These are phyloP conservation scores for Gypsophila paniculata DNA, from an alignment of 179 eudicot species.

Conservation along the genomic window DNA sequence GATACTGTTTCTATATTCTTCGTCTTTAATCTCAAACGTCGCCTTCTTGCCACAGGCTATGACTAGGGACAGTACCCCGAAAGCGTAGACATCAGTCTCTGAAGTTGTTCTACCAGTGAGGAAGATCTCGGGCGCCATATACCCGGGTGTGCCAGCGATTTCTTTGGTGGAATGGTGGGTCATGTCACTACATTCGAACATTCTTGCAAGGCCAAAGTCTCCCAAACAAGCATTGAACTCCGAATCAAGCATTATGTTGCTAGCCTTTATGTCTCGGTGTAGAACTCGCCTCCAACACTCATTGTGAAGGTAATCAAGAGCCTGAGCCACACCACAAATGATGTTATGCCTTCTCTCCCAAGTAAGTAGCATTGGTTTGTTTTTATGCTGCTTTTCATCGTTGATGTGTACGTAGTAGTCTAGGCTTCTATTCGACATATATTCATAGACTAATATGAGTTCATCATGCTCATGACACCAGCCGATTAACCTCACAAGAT, in stretches of 20 bases:
- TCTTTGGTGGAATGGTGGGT: conserved; percentile 38
- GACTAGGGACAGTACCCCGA: conserved; percentile 29
- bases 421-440: conserved; percentile 54
- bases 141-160: conserved; percentile 34
- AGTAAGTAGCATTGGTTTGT: conserved; percentile 13
- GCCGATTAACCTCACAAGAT: conserved; percentile 47
- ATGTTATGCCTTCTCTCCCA: conserved; percentile 37
- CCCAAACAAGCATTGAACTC: conserved; percentile 35
- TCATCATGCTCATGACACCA: conserved; percentile 46
- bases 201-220: conserved; percentile 42
- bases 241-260: conserved; percentile 39
- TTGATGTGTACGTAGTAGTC: conserved; percentile 36
- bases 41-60: conserved; percentile 27
- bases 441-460: conserved; percentile 47
- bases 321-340: conserved; percentile 38
- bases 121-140: conserved; percentile 36
- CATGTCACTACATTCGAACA: conserved; percentile 34
- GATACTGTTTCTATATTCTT: conserved; percentile 12
- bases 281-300: conserved; percentile 36
- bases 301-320: conserved; percentile 39
- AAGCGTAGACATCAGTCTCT: conserved; percentile 35
- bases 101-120: conserved; percentile 31
- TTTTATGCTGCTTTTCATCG: conserved; percentile 3
- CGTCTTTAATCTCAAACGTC: conserved; percentile 9
- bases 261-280: conserved; percentile 37